phyloP scores from a whole-genome alignment of 23 red algal species.

The Gracilariopsis chorda region DNA sequence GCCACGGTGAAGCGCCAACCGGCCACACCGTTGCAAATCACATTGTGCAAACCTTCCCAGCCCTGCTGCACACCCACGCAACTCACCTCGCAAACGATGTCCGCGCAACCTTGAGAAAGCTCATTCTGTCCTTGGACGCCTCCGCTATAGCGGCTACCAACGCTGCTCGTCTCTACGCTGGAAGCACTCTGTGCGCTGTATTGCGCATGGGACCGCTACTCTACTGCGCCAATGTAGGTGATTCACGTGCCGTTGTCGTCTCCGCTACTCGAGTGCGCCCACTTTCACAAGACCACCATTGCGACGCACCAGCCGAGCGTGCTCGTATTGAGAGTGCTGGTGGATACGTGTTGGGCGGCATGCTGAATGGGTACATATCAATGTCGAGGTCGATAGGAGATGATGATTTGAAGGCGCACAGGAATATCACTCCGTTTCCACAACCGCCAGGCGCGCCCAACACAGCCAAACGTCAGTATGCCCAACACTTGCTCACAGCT shows the following conservation, averaged over 20 bases:
- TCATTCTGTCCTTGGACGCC: background rate
- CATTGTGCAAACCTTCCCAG: background rate
- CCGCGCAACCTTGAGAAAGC: background rate
- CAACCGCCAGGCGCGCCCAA: background rate
- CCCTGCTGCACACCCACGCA: background rate
- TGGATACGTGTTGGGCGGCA: slow-evolving; percentile 31
- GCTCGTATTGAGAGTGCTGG: slow-evolving; percentile 41
- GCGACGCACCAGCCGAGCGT: background rate
- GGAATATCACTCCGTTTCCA: slow-evolving; percentile 33
- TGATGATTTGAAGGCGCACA: slow-evolving; percentile 81
- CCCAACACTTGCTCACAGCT: slow-evolving; percentile 61
- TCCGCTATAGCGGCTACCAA: background rate
- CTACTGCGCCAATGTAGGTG: slow-evolving; percentile 30
- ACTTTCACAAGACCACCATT: slow-evolving; percentile 29
- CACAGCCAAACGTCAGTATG: background rate
- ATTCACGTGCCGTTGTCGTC: slow-evolving; percentile 19
- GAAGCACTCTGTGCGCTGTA: slow-evolving; percentile 32
- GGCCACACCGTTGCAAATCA: slow-evolving; percentile 42
- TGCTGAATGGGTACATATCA: slow-evolving; percentile 82
- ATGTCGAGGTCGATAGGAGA: slow-evolving; percentile 84
- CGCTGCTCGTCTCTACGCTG: slow-evolving; percentile 7
- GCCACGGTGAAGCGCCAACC: slow-evolving; percentile 2
- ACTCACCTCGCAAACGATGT: background rate
- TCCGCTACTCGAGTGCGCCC: background rate
- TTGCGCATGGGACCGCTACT: background rate